phyloP scores from a whole-genome alignment of 495 filamentous ascomycete genomes.

The Penicillium bialowiezense region DNA sequence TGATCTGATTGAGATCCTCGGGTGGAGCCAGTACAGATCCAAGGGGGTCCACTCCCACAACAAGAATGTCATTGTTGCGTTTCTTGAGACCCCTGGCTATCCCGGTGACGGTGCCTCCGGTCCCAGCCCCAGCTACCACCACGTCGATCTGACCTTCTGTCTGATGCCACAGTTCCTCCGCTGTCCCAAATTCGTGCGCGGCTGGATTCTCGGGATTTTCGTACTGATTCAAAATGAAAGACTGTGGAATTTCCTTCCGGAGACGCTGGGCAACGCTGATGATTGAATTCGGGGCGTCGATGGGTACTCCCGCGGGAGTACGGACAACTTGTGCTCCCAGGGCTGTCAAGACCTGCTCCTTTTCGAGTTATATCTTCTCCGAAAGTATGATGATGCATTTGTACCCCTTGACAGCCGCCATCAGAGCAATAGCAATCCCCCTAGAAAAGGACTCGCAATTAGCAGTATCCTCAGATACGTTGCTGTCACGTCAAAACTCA shows the following conservation, averaged over 20 bases:
- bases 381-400: constrained; percentile 80
- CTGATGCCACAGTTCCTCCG: constrained; percentile 86
- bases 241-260: constrained; percentile 80
- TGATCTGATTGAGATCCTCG: neutral
- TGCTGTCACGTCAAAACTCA: constrained; percentile 42
- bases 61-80: neutral
- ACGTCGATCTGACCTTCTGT: constrained; percentile 71
- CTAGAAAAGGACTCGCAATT: constrained; percentile 23
- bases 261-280: constrained; percentile 76
- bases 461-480: neutral
- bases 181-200: constrained; percentile 53
- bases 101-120: neutral
- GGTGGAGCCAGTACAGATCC: constrained; percentile 1
- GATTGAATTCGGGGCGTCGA: constrained; percentile 75
- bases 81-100: neutral
- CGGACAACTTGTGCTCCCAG: constrained; percentile 86
- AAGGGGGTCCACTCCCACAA: constrained; percentile 3
- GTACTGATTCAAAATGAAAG: constrained; percentile 87
- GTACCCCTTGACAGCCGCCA: constrained; percentile 60
- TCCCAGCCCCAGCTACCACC: constrained; percentile 32
- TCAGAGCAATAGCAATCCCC: neutral
- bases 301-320: constrained; percentile 86
- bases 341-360: constrained; percentile 78
- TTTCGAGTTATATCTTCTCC: constrained; percentile 56
- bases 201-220: constrained; percentile 74